These are phyloP conservation scores for Ramaria sp. DNA, from an alignment of 768 basidiomycete species.

Conservation along the genomic window DNA sequence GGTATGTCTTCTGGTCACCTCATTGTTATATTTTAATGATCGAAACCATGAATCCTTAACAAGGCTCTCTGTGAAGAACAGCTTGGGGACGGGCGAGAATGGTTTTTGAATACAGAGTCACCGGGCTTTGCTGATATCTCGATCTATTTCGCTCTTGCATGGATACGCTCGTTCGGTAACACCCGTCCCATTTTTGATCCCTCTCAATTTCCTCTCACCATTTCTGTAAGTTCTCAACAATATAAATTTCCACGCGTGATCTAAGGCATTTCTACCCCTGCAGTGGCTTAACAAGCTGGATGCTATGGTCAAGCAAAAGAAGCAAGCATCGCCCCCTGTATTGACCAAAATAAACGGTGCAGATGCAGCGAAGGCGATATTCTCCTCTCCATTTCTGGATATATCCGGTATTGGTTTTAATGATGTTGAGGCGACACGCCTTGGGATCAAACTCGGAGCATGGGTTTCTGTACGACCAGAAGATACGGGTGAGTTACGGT, in stretches of 20 bases:
- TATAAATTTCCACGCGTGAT: no score
- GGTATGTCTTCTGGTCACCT: constrained; percentile 22
- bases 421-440: constrained; percentile 28
- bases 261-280: neutral
- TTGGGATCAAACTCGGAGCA: constrained; percentile 30
- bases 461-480: constrained; percentile 34
- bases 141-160: constrained; percentile 37
- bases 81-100: constrained; percentile 42
- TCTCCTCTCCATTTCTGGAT: constrained; percentile 26
- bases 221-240: constrained; percentile 24
- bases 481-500: constrained; percentile 32
- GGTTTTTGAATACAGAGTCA: constrained; percentile 44
- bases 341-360: constrained; percentile 25
- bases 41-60: constrained; percentile 12
- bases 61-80: constrained; percentile 31
- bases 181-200: constrained; percentile 29
- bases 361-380: constrained; percentile 34
- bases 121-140: constrained; percentile 45
- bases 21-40: constrained; percentile 15
- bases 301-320: constrained; percentile 23
- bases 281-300: constrained; percentile 41
- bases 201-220: constrained; percentile 26
- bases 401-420: constrained; percentile 36
- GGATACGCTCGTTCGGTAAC: constrained; percentile 29
- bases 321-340: constrained; percentile 16